Percentiles rank a stretch among this genome's conserved stretches.
Evolutionary conservation across 1,139 yeast species (phyloP).

Genomic region (Spathaspora sp.): DNA sequence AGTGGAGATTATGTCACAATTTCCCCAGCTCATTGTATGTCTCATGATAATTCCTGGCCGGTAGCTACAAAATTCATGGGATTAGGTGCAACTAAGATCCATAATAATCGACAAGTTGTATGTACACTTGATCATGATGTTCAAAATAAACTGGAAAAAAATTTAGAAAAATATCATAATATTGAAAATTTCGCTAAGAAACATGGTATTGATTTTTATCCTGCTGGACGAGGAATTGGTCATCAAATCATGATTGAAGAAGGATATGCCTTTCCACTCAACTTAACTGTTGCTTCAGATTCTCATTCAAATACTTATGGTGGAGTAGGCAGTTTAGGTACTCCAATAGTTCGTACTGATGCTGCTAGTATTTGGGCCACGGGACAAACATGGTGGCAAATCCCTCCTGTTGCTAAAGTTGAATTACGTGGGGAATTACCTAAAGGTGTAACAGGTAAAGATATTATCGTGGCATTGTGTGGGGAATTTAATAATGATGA

Average conservation of each 20-base stretch:
- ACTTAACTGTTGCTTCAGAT: conserved; percentile 93
- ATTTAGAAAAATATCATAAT: conserved; percentile 80
- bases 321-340: conserved; percentile 93
- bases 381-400: conserved; percentile 99
- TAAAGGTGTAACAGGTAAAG: conserved; percentile 90
- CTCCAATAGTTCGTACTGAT: conserved; percentile 97
- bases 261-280: conserved; percentile 95
- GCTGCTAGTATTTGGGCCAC: conserved; percentile 99
- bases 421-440: conserved; percentile 82
- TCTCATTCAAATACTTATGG: conserved; percentile 98
- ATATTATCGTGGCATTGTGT: conserved; percentile 93
- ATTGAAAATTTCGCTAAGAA: conserved; percentile 84
- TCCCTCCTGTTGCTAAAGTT: conserved; percentile 97
- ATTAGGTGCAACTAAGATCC: conserved; percentile 81
- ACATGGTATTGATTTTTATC: conserved; percentile 96
- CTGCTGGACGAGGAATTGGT: conserved; percentile 98
- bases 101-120: conserved; percentile 86
- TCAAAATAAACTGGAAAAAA: conserved; percentile 86
- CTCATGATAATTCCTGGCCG: conserved; percentile 99
- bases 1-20: conserved; percentile 96
- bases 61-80: conserved; percentile 96
- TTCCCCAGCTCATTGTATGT: conserved; percentile 96
- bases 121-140: conserved; percentile 98
- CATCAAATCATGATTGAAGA: conserved; percentile 99
- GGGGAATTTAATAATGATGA: conserved; percentile 95